Percentiles rank a stretch among this genome's conserved stretches.
Evolutionary conservation across 2,329 filamentous ascomycete species (phyloP).

Genomic region (Aspergillus piperis): DNA sequence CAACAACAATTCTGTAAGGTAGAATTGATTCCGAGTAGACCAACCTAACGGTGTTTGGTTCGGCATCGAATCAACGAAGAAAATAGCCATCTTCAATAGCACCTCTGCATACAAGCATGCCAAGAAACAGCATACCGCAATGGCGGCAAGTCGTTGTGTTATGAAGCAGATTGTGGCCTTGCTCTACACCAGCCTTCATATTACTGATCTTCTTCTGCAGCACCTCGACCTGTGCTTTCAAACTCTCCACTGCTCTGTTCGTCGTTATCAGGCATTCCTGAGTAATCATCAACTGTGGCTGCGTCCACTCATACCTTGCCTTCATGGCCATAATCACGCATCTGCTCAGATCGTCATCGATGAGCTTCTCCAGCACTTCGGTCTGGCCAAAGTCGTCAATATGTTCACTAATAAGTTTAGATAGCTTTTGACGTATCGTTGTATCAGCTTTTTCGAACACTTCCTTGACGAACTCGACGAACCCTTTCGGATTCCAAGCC

Average conservation of each 20-base stretch:
- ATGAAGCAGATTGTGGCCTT: not conserved
- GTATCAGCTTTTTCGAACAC: not conserved
- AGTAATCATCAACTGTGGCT: not conserved
- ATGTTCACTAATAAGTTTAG: not conserved
- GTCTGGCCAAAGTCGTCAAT: not conserved
- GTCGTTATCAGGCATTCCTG: not conserved
- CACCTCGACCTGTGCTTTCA: not conserved
- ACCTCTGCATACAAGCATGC: not conserved
- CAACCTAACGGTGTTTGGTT: not conserved
- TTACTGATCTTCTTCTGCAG: not conserved
- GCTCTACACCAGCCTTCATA: not conserved
- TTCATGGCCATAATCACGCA: not conserved
- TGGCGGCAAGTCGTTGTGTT: not conserved
- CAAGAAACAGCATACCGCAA: not conserved
- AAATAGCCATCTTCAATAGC: not conserved
- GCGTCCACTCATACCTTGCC: not conserved
- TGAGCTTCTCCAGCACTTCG: not conserved
- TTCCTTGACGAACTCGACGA: not conserved
- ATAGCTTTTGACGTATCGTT: not conserved
- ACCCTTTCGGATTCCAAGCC: not conserved
- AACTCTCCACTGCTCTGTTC: not conserved
- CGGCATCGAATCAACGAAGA: not conserved
- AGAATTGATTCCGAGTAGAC: too few species aligned
- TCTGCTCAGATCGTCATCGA: not conserved
- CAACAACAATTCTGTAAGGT: too few species aligned